phyloP scores from a whole-genome alignment of 148 eudicot genomes.

The Camellia sinensis region DNA sequence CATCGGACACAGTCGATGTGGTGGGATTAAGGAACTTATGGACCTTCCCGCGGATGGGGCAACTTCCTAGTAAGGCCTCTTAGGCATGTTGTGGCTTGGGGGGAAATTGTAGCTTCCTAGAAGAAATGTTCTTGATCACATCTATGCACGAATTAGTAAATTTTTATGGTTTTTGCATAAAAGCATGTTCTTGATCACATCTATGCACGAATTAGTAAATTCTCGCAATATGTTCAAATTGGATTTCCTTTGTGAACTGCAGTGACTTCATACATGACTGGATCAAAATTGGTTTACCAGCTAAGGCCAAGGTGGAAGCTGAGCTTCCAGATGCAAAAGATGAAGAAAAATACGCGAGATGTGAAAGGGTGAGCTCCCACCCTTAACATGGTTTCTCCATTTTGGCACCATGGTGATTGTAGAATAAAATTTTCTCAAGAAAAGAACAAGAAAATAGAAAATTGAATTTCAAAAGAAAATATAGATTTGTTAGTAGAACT shows the following conservation, averaged over 20 bases:
- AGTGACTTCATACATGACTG: conserved; percentile 35
- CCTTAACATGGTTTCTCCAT: no score
- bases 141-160: no score
- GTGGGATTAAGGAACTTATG: conserved; percentile 32
- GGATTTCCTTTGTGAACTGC: background rate
- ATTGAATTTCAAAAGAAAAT: background rate
- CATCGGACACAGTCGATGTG: conserved; percentile 38
- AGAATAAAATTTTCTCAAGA: background rate
- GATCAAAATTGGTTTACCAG: conserved; percentile 27
- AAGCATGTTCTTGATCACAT: background rate
- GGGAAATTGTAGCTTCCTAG: no score
- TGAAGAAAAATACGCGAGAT: background rate
- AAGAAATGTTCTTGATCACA: no score
- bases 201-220: background rate
- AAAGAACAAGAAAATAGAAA: background rate
- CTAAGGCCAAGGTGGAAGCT: conserved; percentile 20
- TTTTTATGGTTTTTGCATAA: no score
- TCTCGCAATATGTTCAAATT: background rate
- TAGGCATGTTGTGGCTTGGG: no score
- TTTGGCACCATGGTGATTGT: background rate
- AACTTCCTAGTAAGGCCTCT: conserved; percentile 15
- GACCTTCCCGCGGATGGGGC: conserved; percentile 4
- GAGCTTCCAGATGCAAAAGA: background rate
- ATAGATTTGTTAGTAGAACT: no score
- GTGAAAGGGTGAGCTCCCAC: conserved; percentile 2